Evolutionary conservation across 2,329 filamentous ascomycete species (phyloP).

Genomic region (Botryotinia calthae): DNA sequence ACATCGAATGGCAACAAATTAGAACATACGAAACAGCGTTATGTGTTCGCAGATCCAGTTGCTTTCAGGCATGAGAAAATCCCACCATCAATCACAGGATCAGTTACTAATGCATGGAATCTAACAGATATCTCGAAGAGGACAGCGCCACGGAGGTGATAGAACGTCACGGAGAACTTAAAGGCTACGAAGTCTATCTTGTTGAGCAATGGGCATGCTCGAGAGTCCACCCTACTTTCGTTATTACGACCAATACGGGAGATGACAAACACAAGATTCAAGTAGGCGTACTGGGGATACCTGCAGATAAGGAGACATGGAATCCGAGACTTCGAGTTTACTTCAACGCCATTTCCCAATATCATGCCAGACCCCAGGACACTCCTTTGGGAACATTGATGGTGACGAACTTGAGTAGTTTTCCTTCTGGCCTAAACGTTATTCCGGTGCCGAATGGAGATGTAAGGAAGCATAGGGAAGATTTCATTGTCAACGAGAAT

Average conservation of each 20-base stretch:
- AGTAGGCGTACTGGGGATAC: slow-evolving; percentile 78
- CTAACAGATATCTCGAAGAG: slow-evolving; percentile 72
- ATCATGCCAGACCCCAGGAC: slow-evolving; percentile 78
- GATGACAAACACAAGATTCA: slow-evolving; percentile 75
- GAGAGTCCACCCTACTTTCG: slow-evolving; percentile 80
- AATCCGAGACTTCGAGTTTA: slow-evolving; percentile 76
- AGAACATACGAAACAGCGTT: slow-evolving; percentile 29
- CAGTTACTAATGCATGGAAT: slow-evolving; percentile 16
- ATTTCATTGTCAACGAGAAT: slow-evolving; percentile 92
- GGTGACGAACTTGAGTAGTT: slow-evolving; percentile 90
- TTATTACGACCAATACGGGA: slow-evolving; percentile 91
- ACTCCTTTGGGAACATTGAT: slow-evolving; percentile 82
- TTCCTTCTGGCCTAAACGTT: slow-evolving; percentile 89
- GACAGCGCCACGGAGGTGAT: slow-evolving; percentile 74
- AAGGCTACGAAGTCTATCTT: slow-evolving; percentile 88
- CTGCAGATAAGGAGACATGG: slow-evolving; percentile 76
- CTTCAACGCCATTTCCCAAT: slow-evolving; percentile 81
- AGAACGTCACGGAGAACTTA: slow-evolving; percentile 65
- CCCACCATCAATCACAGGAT: neutral
- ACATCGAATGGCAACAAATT: slow-evolving; percentile 15
- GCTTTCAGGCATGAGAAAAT: slow-evolving; percentile 50
- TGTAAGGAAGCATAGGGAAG: slow-evolving; percentile 71
- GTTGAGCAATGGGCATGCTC: slow-evolving; percentile 99
- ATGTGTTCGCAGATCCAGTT: slow-evolving; percentile 64
- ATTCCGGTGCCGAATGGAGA: slow-evolving; percentile 87